Conservation (phyloP, 208 protist genomes). For the Crithidia mellificae region DNA sequence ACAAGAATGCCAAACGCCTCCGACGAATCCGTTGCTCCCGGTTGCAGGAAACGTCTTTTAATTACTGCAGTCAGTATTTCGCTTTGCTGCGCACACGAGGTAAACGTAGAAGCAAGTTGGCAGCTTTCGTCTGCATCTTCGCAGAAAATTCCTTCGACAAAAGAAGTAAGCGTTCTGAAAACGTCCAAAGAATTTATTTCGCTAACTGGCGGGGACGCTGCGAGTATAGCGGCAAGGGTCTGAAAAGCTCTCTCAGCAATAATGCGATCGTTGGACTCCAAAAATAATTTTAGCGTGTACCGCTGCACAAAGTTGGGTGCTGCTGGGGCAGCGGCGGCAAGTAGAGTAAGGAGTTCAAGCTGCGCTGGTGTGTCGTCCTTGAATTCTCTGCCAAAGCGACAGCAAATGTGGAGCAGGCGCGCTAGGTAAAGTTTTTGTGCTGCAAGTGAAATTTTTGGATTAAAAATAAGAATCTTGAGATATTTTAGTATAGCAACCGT, state of each 20-base stretch:
- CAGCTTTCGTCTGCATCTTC: neutral
- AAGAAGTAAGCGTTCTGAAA: neutral
- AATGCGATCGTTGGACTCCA: constrained; percentile 9
- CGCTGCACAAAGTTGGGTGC: constrained; percentile 1
- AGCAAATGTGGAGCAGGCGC: constrained; percentile 21
- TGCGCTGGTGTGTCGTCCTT: constrained; percentile 14
- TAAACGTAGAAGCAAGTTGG: neutral
- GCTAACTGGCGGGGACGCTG: neutral
- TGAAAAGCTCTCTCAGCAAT: constrained; percentile 16
- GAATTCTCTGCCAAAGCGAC: constrained; percentile 20
- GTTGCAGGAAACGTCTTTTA: neutral
- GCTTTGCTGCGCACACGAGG: neutral
- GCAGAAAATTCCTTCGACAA: neutral
- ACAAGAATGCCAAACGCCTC: neutral
- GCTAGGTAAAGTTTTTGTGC: constrained; percentile 17
- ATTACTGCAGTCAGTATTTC: neutral
- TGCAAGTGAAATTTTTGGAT: neutral
- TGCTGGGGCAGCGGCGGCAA: neutral
- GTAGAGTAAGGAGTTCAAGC: constrained; percentile 19
- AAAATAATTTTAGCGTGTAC: constrained; percentile 16
- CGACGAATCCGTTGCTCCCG: neutral
- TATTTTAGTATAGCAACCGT: constrained; percentile 26
- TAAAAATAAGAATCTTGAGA: neutral
- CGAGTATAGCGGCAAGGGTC: constrained; percentile 3
- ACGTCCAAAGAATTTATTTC: neutral